These are phyloP conservation scores for Backusella australiensis DNA, from an alignment of 192 early-diverging fungal species.

Conservation along the genomic window DNA sequence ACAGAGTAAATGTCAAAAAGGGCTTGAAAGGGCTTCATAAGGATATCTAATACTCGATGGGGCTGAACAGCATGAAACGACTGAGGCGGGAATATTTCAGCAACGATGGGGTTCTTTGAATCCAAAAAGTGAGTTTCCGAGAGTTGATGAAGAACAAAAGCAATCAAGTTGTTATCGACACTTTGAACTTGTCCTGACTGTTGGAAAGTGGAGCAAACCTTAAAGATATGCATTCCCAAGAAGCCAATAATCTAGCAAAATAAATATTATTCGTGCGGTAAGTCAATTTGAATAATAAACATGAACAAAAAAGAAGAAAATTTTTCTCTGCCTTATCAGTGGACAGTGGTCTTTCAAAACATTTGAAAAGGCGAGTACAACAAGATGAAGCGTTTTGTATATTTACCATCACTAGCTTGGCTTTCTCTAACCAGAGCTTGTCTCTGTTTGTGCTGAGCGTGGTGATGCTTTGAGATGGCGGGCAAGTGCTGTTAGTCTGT, in stretches of 20 bases:
- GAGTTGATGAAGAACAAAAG: constrained; percentile 40
- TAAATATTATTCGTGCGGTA: constrained; percentile 29
- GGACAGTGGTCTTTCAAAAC: constrained; percentile 10
- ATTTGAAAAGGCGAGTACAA: constrained; percentile 20
- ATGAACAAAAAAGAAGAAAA: constrained; percentile 59
- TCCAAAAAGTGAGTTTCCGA: constrained; percentile 40
- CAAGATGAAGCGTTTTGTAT: not conserved
- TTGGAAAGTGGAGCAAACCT: constrained; percentile 54
- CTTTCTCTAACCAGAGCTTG: not conserved
- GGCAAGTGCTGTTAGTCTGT: not conserved
- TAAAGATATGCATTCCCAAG: constrained; percentile 60
- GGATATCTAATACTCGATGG: not conserved
- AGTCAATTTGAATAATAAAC: constrained; percentile 58
- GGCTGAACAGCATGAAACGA: constrained; percentile 37
- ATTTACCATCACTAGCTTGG: constrained; percentile 53
- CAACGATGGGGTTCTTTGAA: constrained; percentile 41
- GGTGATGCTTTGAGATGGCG: not conserved
- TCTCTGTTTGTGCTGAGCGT: not conserved
- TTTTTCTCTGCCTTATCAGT: not conserved
- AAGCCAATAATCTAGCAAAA: constrained; percentile 53
- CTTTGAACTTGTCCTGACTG: constrained; percentile 35
- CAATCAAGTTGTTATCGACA: constrained; percentile 35
- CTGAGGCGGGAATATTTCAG: constrained; percentile 50
- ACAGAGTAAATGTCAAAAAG: constrained; percentile 46
- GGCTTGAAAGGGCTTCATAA: constrained; percentile 31